Conservation (phyloP, 2,329 filamentous ascomycete species). For the Gnomoniopsis smithogilvyi region DNA sequence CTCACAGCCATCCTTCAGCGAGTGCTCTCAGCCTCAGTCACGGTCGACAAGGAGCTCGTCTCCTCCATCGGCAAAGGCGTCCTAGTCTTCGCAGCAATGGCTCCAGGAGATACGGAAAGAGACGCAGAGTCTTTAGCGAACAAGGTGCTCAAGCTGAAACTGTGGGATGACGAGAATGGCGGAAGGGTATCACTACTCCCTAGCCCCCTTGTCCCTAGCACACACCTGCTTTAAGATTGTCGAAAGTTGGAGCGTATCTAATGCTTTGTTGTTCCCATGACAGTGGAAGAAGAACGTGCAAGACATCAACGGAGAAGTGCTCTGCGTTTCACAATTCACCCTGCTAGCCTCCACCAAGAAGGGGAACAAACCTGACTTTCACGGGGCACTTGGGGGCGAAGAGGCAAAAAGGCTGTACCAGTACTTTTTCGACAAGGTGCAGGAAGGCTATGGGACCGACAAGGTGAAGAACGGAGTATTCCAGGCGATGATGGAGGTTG, state of each 20-base stretch:
- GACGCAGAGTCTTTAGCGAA: conserved; percentile 79
- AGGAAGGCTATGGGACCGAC: conserved; percentile 66
- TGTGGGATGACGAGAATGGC: conserved; percentile 83
- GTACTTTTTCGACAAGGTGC: conserved; percentile 75
- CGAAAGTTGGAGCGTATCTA: neutral
- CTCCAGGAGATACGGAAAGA: conserved; percentile 84
- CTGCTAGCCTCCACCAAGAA: conserved; percentile 92
- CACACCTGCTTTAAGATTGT: too few relatives aligned
- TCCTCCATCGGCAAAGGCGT: conserved; percentile 90
- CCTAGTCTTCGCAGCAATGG: conserved; percentile 87
- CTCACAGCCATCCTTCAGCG: conserved; percentile 80
- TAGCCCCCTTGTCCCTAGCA: neutral
- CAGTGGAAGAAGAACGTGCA: conserved; percentile 89
- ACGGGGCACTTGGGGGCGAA: conserved; percentile 75
- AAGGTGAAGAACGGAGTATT: conserved; percentile 94
- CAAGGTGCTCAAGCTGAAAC: conserved; percentile 83
- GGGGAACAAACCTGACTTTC: conserved; percentile 92
- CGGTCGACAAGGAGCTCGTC: conserved; percentile 84
- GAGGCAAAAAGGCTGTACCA: conserved; percentile 81
- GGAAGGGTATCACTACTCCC: conserved; percentile 49
- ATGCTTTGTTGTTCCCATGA: conserved; percentile 15
- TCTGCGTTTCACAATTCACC: conserved; percentile 99
- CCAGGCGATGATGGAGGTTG: conserved; percentile 98
- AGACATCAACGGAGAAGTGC: conserved; percentile 85
- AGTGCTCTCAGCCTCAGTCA: conserved; percentile 92